Conservation (phyloP, 116 monocot species). For the Phalaenopsis hybrid region DNA sequence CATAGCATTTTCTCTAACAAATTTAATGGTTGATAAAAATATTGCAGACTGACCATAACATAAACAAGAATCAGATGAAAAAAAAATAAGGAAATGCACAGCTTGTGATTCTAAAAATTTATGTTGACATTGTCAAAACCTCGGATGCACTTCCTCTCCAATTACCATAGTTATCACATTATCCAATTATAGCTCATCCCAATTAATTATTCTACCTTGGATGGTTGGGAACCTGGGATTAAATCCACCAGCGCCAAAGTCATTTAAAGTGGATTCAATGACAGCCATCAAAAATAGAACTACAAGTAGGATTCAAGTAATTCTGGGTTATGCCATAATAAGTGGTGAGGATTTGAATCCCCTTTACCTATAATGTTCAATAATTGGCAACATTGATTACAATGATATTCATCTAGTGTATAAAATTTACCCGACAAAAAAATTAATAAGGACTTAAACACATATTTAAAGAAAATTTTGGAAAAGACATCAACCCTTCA, state of each 20-base stretch:
- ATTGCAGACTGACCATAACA: not conserved
- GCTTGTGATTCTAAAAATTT: not conserved
- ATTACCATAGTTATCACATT: not conserved
- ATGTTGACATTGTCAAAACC: not conserved
- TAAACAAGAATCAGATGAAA: not conserved
- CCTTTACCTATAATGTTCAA: not conserved
- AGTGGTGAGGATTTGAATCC: not conserved
- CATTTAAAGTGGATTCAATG: not conserved
- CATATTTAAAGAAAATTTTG: no score
- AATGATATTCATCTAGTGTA: not conserved
- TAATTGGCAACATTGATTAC: not conserved
- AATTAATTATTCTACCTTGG: not conserved
- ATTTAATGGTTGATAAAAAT: not conserved
- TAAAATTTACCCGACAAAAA: not conserved
- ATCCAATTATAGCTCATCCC: not conserved
- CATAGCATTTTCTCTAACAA: not conserved
- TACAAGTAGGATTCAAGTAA: not conserved
- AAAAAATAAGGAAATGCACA: not conserved
- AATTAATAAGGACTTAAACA: no score
- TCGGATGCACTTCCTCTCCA: not conserved
- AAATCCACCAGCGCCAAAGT: not conserved
- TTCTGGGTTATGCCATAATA: not conserved
- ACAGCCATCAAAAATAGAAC: not conserved
- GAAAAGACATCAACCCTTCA: no score
- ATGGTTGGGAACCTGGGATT: not conserved